Evolutionary conservation across 2,329 filamentous ascomycete species (phyloP), one percentile per base, ranked within the genome.

Genomic region (Stagonosporopsis chrysanthemi): DNA sequence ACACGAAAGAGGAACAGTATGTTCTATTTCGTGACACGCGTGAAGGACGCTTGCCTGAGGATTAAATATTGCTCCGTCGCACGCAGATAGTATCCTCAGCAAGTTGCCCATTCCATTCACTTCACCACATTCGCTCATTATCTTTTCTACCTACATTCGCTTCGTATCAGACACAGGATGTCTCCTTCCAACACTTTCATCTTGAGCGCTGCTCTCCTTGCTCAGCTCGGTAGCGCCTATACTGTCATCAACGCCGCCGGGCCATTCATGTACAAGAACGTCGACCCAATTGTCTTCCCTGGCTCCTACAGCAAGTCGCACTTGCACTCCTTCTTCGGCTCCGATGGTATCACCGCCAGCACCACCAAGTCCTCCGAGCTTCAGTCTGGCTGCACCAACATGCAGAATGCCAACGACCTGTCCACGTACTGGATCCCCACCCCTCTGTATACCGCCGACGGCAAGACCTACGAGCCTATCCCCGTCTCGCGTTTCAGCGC

Each of bases 391-490:
- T 82, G 80, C 72, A 77, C 79, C 9, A 78, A 74, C 8, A 77
- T 72, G 15, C 69, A 80, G 58, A 82, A 82, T 68, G 77, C 79
- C 19, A 82, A 82, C 51, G 80, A 82, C 54, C 67, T 81, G 1
- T 80, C 78, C 0, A 69, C 76, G 4, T 82, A 82, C 73, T 82
- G 78, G 80, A 71, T 77, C 0, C 80, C 79, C 0, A 81, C 80
- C 0, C 70, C 80, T 15, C 73, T 78, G 1, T 77, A 75, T 62
- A 75, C 74, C 35, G 63, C 73, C 22, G 70, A 73, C 33, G 65
- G 57, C n/a, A 75, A 71, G 33, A 76, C 64, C 7, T 70, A 75
- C 75, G 12, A 73, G 63, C 50, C 67, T 69, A 44, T 70, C 0
- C 69, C 68, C 14, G 61, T 73, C 29, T 65, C 60, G 52, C 75